Base-by-base conservation (phyloP, 805 yeast genomes). In the Zygosaccharomyces gambellarensis region DNA sequence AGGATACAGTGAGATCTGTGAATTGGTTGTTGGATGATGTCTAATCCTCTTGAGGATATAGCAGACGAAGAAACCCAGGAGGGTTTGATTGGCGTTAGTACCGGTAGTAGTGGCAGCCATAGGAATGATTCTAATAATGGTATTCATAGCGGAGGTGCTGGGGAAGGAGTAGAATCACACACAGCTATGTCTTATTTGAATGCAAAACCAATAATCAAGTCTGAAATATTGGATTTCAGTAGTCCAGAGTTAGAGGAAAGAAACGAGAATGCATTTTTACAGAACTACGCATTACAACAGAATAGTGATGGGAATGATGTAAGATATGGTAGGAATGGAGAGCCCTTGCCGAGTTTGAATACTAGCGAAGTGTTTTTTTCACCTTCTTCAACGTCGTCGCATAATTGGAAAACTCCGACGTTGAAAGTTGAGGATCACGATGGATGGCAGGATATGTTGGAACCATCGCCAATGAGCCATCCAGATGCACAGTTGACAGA, bases 361-460 rank as follows among this genome's bases (percentile, higher is more conserved):
- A 30, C 42, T 3, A 48, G 22, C 34, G 54, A 51, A 7, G 45
- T 51, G 17, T 25, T 50, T 23, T 51, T 51, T 34, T 52, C 55
- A 11, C 55, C 55, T 12, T 34, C 55, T 6, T 52, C 55, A 4
- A 43, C 50, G 12, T 52, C 52, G 8, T 52, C 55, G 23, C 42
- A 46, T 27, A 48, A 48, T 44, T 44, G 48, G 27, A 48, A 45
- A 21, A 57, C 61, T 3, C 61, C 61, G n/a, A 57, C 61, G 9
- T 40, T 57, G 36, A 57, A 55, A 40, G 46, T 55, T 3, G 61
- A 57, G 34, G 48, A 47, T 17, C 54, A 48, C 28, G 50, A 46
- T 28, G 47, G 40, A 10, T 49, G 53, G 54, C 51, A 44, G 5
- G 46, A 51, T 7, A 17, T 51, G 48, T 25, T 48, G 39, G 49